These are phyloP conservation scores for Geranomyces variabilis DNA, from an alignment of 192 early-diverging fungal genomes.

Conservation along the genomic window DNA sequence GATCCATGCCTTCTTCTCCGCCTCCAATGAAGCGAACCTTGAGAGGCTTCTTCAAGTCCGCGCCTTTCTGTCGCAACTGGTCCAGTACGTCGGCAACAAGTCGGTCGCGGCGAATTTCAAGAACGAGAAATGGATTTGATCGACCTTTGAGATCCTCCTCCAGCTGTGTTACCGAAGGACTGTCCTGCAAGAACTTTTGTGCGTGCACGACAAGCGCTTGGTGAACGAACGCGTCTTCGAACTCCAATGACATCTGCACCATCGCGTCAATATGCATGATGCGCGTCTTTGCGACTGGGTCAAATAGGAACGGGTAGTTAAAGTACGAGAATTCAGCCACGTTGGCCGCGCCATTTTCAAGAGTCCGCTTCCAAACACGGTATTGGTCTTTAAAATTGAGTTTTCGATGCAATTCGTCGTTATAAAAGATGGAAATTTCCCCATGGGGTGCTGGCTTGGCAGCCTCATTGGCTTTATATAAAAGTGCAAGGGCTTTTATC, in stretches of 20 bases:
- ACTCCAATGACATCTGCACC: slow-evolving; percentile 75
- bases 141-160: slow-evolving; percentile 61
- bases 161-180: slow-evolving; percentile 49
- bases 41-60: slow-evolving; percentile 77
- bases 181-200: slow-evolving; percentile 66
- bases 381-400: slow-evolving; percentile 83
- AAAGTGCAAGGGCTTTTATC: slow-evolving; percentile 52
- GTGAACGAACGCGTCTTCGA: slow-evolving; percentile 81
- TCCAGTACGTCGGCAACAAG: slow-evolving; percentile 79
- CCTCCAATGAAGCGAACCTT: slow-evolving; percentile 85
- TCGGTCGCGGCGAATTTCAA: slow-evolving; percentile 70
- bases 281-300: slow-evolving; percentile 69
- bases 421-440: slow-evolving; percentile 56
- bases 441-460: slow-evolving; percentile 36
- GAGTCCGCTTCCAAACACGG: slow-evolving; percentile 65
- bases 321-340: slow-evolving; percentile 66
- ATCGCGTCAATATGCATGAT: slow-evolving; percentile 77
- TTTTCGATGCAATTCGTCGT: slow-evolving; percentile 36
- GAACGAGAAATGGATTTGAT: slow-evolving; percentile 78
- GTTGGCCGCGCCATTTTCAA: slow-evolving; percentile 34
- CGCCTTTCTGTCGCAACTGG: slow-evolving; percentile 64
- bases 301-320: slow-evolving; percentile 70
- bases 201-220: slow-evolving; percentile 79
- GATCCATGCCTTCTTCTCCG: slow-evolving; percentile 92
- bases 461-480: slow-evolving; percentile 60